These are phyloP conservation scores for Penicillium daleae DNA, from an alignment of 495 filamentous ascomycete species.

Conservation along the genomic window DNA sequence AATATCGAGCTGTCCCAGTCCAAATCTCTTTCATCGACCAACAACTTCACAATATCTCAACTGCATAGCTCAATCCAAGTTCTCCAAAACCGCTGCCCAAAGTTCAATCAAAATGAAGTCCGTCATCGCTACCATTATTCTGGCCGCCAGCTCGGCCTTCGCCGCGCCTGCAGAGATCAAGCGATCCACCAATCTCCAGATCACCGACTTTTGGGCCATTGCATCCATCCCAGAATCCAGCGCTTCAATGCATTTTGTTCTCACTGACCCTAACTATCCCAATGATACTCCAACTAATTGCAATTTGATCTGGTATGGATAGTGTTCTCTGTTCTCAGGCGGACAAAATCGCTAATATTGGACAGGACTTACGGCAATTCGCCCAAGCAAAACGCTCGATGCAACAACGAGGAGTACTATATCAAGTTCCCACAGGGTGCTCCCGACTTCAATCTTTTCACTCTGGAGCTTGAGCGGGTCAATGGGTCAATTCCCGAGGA, in stretches of 20 bases:
- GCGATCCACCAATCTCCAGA: conserved; percentile 17
- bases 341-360: neutral
- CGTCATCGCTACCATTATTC: conserved; percentile 17
- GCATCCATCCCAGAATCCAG: neutral
- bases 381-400: conserved; percentile 27
- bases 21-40: neutral
- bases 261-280: conserved; percentile 32
- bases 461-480: conserved; percentile 25
- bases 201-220: conserved; percentile 25
- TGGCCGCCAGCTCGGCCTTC: conserved; percentile 25
- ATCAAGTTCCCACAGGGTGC: conserved; percentile 30
- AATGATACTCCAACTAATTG: conserved; percentile 35
- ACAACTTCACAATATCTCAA: neutral
- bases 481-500: conserved; percentile 23
- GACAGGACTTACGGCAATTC: conserved; percentile 21
- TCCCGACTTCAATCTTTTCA: conserved; percentile 26
- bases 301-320: conserved; percentile 32
- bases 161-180: conserved; percentile 20
- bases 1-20: neutral
- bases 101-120: conserved; percentile 26
- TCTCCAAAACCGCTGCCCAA: neutral
- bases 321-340: neutral
- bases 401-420: conserved; percentile 33
- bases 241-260: conserved; percentile 27
- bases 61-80: neutral